Percentiles rank a stretch among this genome's conserved stretches.
Conservation (phyloP, 1,139 yeast genomes). For the Candida gigantensis region DNA sequence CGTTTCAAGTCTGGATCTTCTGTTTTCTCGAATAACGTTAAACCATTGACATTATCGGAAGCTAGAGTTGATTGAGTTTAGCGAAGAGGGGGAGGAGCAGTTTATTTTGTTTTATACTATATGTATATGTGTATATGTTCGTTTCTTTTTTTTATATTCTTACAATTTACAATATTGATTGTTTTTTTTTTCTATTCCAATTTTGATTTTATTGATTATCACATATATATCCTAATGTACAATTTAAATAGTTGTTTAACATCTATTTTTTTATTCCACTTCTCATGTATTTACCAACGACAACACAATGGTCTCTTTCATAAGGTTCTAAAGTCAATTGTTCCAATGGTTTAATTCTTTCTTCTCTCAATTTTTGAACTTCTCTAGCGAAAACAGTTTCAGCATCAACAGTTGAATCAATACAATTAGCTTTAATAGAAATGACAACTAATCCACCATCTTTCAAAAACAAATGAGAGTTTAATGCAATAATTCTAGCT, state of each 20-base stretch:
- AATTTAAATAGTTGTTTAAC: background rate
- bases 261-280: conserved; percentile 64
- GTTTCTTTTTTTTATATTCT: too few relatives aligned
- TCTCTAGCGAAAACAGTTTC: conserved; percentile 99
- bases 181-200: background rate
- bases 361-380: conserved; percentile 98
- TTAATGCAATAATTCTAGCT: conserved; percentile 98
- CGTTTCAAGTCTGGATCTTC: conserved; percentile 53
- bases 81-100: too few relatives aligned
- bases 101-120: background rate
- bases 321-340: conserved; percentile 98
- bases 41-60: conserved; percentile 51
- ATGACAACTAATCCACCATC: conserved; percentile 98
- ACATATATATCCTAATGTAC: conserved; percentile 5
- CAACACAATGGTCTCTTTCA: conserved; percentile 99
- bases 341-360: conserved; percentile 96
- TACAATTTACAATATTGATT: background rate
- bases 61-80: conserved; percentile 45
- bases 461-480: conserved; percentile 96
- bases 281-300: conserved; percentile 95
- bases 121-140: background rate
- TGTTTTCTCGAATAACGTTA: conserved; percentile 50
- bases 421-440: conserved; percentile 99
- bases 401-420: conserved; percentile 98
- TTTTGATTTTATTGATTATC: conserved; percentile 1